phyloP scores from a whole-genome alignment of 2,329 filamentous ascomycete species.

The Albophoma yamanashiensis region DNA sequence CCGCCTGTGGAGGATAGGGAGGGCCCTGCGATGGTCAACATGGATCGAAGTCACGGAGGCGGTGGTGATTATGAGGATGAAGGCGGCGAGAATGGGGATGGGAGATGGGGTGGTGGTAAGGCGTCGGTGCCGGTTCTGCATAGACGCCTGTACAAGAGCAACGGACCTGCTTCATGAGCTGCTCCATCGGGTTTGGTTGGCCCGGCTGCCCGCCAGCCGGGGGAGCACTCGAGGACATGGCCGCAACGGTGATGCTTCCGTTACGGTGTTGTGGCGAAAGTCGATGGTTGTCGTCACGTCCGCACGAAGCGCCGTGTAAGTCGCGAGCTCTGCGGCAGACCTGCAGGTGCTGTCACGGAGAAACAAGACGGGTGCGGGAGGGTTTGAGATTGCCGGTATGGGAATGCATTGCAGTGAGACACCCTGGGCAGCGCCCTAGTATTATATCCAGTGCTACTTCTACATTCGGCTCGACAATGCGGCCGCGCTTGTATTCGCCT shows the following conservation, averaged over 20 bases:
- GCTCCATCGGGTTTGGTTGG: not conserved
- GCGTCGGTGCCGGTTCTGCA: not conserved
- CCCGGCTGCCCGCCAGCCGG: not conserved
- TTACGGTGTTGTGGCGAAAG: not conserved
- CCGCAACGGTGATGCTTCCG: not conserved
- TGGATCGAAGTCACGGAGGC: slow-evolving; percentile 8
- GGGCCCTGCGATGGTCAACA: slow-evolving; percentile 15
- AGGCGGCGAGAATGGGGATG: not conserved
- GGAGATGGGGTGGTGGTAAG: not conserved
- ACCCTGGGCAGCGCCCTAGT: not conserved
- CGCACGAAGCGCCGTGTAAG: not conserved
- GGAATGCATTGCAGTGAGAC: not conserved
- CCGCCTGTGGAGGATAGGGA: slow-evolving; percentile 28
- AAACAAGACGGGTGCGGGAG: not conserved
- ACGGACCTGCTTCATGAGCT: not conserved
- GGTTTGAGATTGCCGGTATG: not conserved
- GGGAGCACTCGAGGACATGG: not conserved
- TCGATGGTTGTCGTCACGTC: not conserved
- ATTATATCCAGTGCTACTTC: not conserved
- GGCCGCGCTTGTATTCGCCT: not conserved
- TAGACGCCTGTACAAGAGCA: not conserved
- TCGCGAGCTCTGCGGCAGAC: no score
- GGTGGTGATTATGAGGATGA: not conserved
- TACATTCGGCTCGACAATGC: not conserved
- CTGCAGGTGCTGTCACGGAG: not conserved